phyloP scores from a whole-genome alignment of 441 rosid genomes.

The Pelargonium citronellum region DNA sequence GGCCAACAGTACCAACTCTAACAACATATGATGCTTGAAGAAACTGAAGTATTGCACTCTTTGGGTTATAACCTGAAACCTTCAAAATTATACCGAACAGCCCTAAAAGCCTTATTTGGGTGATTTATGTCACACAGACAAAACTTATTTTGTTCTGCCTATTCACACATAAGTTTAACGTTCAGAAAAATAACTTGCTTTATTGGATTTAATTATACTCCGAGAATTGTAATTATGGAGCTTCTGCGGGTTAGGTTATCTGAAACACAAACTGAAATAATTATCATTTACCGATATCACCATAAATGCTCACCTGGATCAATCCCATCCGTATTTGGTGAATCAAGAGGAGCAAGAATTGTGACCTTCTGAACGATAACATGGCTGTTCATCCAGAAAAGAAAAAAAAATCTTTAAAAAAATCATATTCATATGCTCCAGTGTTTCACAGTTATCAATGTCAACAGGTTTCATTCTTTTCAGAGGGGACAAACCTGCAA shows the following conservation, averaged over 20 bases:
- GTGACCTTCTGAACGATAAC: slow-evolving; percentile 77
- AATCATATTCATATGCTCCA: slow-evolving; percentile 30
- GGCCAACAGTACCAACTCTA: too few species aligned
- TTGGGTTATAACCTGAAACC: too few species aligned
- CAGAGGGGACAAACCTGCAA: slow-evolving; percentile 64
- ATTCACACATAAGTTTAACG: background rate
- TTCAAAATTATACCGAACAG: too few species aligned
- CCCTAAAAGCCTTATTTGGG: background rate
- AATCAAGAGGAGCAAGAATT: slow-evolving; percentile 86
- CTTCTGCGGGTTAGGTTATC: background rate
- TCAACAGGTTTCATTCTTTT: background rate
- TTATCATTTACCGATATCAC: background rate
- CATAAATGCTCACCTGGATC: slow-evolving; percentile 58
- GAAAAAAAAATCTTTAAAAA: slow-evolving; percentile 38
- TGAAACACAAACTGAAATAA: slow-evolving; percentile 13
- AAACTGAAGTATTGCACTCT: too few species aligned
- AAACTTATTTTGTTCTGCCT: background rate
- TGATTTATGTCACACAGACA: background rate
- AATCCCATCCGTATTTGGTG: slow-evolving; percentile 94
- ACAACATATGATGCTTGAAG: too few species aligned
- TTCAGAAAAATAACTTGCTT: background rate
- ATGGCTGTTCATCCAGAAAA: slow-evolving; percentile 66
- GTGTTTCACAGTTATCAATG: slow-evolving; percentile 5
- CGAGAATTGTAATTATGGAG: background rate
- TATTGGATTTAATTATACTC: background rate